Percentiles rank a stretch among this genome's conserved stretches.
phyloP scores from a whole-genome alignment of 2,329 filamentous ascomycete genomes.

The Fusarium tanahbumbuense region DNA sequence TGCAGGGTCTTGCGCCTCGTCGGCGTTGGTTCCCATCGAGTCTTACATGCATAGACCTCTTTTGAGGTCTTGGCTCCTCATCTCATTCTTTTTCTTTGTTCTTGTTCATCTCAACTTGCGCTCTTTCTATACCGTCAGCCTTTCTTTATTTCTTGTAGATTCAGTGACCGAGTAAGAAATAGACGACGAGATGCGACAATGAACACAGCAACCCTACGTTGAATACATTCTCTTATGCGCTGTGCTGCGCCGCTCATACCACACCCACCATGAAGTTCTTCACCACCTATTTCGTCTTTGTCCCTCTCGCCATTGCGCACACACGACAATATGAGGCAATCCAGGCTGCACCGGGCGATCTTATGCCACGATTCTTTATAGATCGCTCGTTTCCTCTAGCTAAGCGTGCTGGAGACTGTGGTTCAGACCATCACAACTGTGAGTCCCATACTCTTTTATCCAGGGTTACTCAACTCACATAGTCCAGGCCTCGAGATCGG shows the following conservation, averaged over 20 bases:
- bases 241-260: background rate
- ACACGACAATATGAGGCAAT: slow-evolving; percentile 38
- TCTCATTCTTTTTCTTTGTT: slow-evolving; percentile 26
- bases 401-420: slow-evolving; percentile 47
- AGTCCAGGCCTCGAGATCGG: slow-evolving; percentile 57
- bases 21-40: slow-evolving; percentile 17
- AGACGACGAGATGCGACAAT: slow-evolving; percentile 21
- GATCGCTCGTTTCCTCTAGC: slow-evolving; percentile 46
- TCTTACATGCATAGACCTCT: slow-evolving; percentile 38
- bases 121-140: background rate
- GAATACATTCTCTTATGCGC: background rate
- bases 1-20: slow-evolving; percentile 8
- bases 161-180: background rate
- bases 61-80: slow-evolving; percentile 23
- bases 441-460: slow-evolving; percentile 26
- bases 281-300: slow-evolving; percentile 13
- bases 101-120: slow-evolving; percentile 21
- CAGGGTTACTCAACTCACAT: background rate
- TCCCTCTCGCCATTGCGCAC: slow-evolving; percentile 27
- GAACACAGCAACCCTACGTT: slow-evolving; percentile 1
- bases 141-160: background rate
- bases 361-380: slow-evolving; percentile 49
- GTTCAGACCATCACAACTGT: slow-evolving; percentile 49
- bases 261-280: slow-evolving; percentile 37
- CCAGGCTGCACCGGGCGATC: slow-evolving; percentile 42